Percentiles rank a stretch among this genome's conserved stretches.
phyloP scores from a whole-genome alignment of 257 asterid species.

The Avicennia marina region DNA sequence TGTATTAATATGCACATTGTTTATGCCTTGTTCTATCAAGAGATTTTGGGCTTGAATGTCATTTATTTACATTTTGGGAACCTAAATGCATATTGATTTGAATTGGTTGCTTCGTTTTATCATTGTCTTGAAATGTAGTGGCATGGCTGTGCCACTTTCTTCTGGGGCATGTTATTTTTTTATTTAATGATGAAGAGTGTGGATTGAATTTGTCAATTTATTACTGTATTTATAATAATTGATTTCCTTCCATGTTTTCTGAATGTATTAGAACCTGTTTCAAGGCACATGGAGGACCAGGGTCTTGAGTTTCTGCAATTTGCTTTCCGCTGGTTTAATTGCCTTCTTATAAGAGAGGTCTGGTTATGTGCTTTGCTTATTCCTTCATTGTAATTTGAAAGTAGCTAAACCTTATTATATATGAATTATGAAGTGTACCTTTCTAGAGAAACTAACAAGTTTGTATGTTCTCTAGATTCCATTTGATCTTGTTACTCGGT shows the following conservation, averaged over 20 bases:
- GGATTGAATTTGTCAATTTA: not conserved
- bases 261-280: constrained; percentile 61
- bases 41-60: too few relatives aligned
- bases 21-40: too few relatives aligned
- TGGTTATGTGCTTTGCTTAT: constrained; percentile 13
- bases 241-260: not conserved
- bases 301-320: constrained; percentile 99
- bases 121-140: too few relatives aligned
- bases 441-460: too few relatives aligned
- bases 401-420: too few relatives aligned
- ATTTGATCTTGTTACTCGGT: constrained; percentile 75
- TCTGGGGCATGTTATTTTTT: not conserved
- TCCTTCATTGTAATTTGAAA: too few relatives aligned
- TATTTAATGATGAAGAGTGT: not conserved
- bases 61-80: not conserved
- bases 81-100: not conserved
- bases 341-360: constrained; percentile 97
- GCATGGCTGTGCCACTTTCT: too few relatives aligned
- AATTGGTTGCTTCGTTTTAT: not conserved
- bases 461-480: constrained; percentile 72
- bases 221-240: not conserved
- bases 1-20: not conserved
- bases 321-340: constrained; percentile 99
- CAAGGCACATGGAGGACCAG: constrained; percentile 86
- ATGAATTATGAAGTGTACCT: too few relatives aligned